Evolutionary conservation across 1,139 yeast species (phyloP), one percentile per base, ranked within the genome.

Genomic region (Trichomonascaceae sp.): DNA sequence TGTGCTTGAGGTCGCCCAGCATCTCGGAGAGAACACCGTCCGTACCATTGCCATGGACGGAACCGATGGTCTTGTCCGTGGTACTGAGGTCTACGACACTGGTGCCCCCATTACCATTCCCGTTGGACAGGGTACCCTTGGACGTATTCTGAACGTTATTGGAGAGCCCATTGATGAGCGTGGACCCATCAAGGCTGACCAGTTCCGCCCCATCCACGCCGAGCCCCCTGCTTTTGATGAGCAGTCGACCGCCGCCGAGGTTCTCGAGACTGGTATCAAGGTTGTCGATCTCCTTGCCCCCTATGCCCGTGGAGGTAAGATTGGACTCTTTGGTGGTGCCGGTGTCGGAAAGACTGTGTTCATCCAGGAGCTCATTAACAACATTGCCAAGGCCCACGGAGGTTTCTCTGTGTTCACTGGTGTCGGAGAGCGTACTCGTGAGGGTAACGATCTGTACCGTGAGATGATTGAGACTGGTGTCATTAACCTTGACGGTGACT

Each of bases 391-490:
- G 76, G 98, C 98, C 58, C 98, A 89, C 67, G 98, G 98, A 84
- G 98, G 98, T 80, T 89, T 87, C 93, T 89, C 98, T 42, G 98
- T 89, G 52, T 89, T 89, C 80, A 81, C 96, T 59, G 98, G 98
- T 84, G 98, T 89, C 69, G 98, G 98, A 77, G 98, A 89, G 74
- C 82, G 98, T 74, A 89, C 98, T 71, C 92, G 98, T 81, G 98
- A 89, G 74, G 98, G 98, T 84, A 89, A 89, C 76, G 98, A 89
- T 79, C 78, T 89, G 70, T 89, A 89, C 93, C 93, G 95, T 76
- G 98, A 89, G 74, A 89, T 89, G 98, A 85, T 79, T 65, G 98
- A 89, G 75, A 87, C 98, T 53, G 97, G 97, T 77, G 97, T 89
- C 71, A 89, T 89, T 69, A 85, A 89, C 81, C 76, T 85, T 57